Percentiles rank a stretch among this genome's conserved stretches.
Conservation (phyloP, 2,329 filamentous ascomycete species). For the Furcasterigmium furcatum region DNA sequence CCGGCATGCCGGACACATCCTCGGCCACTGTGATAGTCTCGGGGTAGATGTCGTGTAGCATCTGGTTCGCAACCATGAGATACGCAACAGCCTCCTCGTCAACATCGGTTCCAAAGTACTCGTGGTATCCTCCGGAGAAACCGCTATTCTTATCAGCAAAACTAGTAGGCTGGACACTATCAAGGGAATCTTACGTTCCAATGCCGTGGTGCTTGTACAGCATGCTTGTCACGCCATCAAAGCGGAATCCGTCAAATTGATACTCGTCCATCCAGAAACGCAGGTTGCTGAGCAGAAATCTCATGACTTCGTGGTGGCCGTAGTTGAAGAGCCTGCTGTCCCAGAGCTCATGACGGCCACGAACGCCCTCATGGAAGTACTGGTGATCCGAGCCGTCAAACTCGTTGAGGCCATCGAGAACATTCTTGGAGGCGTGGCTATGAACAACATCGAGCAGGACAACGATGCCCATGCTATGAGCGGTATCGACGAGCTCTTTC, state of each 20-base stretch:
- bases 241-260: constrained; percentile 92
- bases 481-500: constrained; percentile 94
- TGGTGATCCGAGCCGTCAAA: constrained; percentile 94
- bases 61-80: constrained; percentile 92
- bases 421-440: constrained; percentile 97
- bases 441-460: constrained; percentile 95
- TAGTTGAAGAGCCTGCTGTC: constrained; percentile 98
- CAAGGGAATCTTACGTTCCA: constrained; percentile 67
- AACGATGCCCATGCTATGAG: constrained; percentile 84
- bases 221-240: constrained; percentile 98
- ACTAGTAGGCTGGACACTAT: not conserved
- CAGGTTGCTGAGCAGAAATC: constrained; percentile 94
- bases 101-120: constrained; percentile 88
- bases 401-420: constrained; percentile 89
- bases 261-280: constrained; percentile 99
- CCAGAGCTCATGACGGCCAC: constrained; percentile 89
- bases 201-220: constrained; percentile 95
- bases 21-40: constrained; percentile 89
- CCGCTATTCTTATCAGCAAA: constrained; percentile 54
- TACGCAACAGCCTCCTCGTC: constrained; percentile 95
- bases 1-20: constrained; percentile 97
- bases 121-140: constrained; percentile 96
- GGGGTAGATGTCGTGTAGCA: constrained; percentile 89
- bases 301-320: constrained; percentile 85
- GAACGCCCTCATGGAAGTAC: constrained; percentile 88